Base-by-base conservation (phyloP, 805 yeast genomes). In the Grigorovia jiainica region DNA sequence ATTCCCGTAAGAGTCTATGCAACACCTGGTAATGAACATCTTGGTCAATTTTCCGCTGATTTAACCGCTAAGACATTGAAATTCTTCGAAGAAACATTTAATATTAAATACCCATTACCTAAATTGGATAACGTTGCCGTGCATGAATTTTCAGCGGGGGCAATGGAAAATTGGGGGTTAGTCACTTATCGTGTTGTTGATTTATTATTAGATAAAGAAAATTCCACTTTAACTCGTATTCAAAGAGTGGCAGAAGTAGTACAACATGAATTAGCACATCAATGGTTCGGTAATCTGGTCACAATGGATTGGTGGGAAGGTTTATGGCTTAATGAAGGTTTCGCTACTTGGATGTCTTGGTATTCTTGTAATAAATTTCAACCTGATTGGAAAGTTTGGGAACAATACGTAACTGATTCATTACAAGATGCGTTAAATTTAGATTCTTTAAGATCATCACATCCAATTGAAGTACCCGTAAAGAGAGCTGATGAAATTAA, bases 281-380 rank as follows among this genome's bases (percentile, higher is more conserved):
- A 84, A 68, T 84, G 95, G 95, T 84, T 84, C 55, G 95, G 95
- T 58, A 81, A 84, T 63, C 71, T 84, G 64, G 94, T 84, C 46
- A 84, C 95, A 42, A 84, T 84, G 94, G 89, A 83, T 57, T 84
- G 86, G 81, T 84, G 95, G 95, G 86, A 82, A 63, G 90, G 86
- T 50, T 72, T 84, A 55, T 84, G 92, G 90, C 73, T 84, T 53
- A 84, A 84, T 59, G 95, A 84, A 67, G 90, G 92, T 36, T 85
- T 84, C 53, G 95, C 95, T 38, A 84, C 94, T 41, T 84, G 90
- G 86, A 82, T 82, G 82, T 83, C 90, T 4, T 84, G 90, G 87
- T 80, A 76, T 57, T 82, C 89, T 8, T 79, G 86, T 61, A 79
- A 83, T 64, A 64, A 78, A 36, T 72, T 82, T 55, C 77, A 75